These are phyloP conservation scores for Boechera retrofracta DNA, from an alignment of 345 rosid species.

Conservation along the genomic window DNA sequence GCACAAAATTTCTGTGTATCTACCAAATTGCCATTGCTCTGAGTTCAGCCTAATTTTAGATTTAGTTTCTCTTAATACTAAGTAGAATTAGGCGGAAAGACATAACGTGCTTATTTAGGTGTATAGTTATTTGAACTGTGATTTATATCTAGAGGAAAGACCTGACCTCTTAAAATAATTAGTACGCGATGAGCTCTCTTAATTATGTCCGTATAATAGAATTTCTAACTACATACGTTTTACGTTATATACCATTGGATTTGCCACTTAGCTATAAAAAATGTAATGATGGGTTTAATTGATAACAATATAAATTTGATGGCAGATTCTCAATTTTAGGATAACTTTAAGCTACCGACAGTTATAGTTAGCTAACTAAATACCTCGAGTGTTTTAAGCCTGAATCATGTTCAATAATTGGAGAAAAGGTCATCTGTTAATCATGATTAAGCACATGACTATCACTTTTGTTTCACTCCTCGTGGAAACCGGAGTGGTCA, in stretches of 20 bases:
- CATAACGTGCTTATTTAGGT: too few species aligned
- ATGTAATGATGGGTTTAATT: constrained; percentile 11
- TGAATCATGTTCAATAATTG: constrained; percentile 36
- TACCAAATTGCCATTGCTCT: constrained; percentile 11
- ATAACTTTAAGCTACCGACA: constrained; percentile 41
- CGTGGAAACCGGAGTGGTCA: constrained; percentile 19
- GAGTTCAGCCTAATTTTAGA: not conserved
- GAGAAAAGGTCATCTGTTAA: constrained; percentile 4
- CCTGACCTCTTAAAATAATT: too few species aligned
- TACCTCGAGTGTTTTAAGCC: constrained; percentile 22
- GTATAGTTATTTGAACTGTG: too few species aligned
- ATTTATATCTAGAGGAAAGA: too few species aligned
- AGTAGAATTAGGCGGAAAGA: too few species aligned
- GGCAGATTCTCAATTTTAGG: constrained; percentile 23
- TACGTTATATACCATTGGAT: not conserved
- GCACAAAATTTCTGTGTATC: not conserved
- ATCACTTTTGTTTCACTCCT: constrained; percentile 40
- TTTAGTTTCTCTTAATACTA: not conserved
- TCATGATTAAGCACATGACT: constrained; percentile 39
- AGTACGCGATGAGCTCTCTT: too few species aligned
- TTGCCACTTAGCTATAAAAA: not conserved
- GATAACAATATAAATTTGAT: constrained; percentile 20
- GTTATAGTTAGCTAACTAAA: constrained; percentile 18
- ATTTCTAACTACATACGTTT: not conserved
- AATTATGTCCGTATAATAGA: too few species aligned